Base-by-base conservation (phyloP, 352 stramenopile species). In the Elongisporangium prolatum region DNA sequence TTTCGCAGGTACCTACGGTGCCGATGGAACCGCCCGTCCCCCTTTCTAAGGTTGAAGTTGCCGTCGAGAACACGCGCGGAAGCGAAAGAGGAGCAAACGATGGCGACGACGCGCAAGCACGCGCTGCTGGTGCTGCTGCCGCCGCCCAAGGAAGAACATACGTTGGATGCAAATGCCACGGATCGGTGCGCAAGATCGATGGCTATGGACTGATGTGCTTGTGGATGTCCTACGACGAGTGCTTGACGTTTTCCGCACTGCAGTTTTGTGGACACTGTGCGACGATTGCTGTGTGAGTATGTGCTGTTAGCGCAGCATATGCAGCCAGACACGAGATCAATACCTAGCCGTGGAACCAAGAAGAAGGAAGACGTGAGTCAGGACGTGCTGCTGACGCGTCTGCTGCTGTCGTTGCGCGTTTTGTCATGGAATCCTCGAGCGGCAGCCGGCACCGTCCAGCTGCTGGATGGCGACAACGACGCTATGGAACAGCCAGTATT, bases 271-370 rank as follows among this genome's bases (percentile, higher is more conserved):
- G 20, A 49, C 20, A 54, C 47, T 9, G 53, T 61, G 14, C 28
- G 22, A 44, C 18, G 20, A 38, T 47, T 62, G n/a, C 44, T 67
- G 18, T 44, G 40, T 38, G 60, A 67, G 24, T 67, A 63, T 63
- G 60, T 63, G 49, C 13, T 63, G 16, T 28, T 63, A 18, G 60
- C 55, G 34, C 55, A 67, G 55, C 25, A 61, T n/a, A 56, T 65
- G 37, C 59, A 61, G 25, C 20, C 34, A 37, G 40, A 49, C 48
- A 9, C 52, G 51, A 4, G 24, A 25, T 14, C 17, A 8, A 20
- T 10, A 16, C 7, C 13, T 21, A 25, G n/a, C 40, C 18, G n/a
- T 20, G 21, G 13, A 20, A 4, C 13, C 11, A 38, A 48, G 18
- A 21, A 61, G n/a, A n/a, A 48, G 20, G 34, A 21, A 25, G 10